Evolutionary conservation across 345 rosid genomes (phyloP).

Genomic region (Psidium guajava): DNA sequence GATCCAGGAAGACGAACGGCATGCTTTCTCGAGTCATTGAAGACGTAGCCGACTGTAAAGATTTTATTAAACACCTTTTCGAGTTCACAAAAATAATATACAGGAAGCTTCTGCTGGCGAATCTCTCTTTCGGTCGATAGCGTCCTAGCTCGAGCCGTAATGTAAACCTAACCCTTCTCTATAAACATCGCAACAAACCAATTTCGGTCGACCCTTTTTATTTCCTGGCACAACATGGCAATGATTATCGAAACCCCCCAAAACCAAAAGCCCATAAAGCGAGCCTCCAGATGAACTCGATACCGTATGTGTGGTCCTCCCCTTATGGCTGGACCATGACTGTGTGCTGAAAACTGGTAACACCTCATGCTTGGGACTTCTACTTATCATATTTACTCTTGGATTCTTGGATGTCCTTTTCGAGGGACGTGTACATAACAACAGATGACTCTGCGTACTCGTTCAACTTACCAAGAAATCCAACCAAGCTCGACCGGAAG

Average conservation of each 20-base stretch:
- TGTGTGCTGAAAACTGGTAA: neutral
- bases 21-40: neutral
- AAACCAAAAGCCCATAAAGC: neutral
- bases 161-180: neutral
- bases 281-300: neutral
- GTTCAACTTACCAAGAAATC: slow-evolving; percentile 46
- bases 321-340: neutral
- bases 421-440: slow-evolving; percentile 38
- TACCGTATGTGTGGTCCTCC: neutral
- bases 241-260: neutral
- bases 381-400: slow-evolving; percentile 22
- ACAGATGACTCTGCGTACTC: slow-evolving; percentile 49
- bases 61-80: neutral
- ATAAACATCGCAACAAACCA: neutral
- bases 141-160: neutral
- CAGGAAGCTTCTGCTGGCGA: neutral
- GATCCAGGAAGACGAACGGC: neutral
- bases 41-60: neutral
- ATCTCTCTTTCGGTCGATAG: neutral
- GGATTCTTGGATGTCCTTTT: slow-evolving; percentile 27
- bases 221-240: neutral
- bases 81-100: neutral
- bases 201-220: neutral
- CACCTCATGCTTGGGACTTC: slow-evolving; percentile 13
- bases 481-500: slow-evolving; percentile 56